phyloP scores from a whole-genome alignment of 768 basidiomycete genomes.

The Leccinum arenicola region DNA sequence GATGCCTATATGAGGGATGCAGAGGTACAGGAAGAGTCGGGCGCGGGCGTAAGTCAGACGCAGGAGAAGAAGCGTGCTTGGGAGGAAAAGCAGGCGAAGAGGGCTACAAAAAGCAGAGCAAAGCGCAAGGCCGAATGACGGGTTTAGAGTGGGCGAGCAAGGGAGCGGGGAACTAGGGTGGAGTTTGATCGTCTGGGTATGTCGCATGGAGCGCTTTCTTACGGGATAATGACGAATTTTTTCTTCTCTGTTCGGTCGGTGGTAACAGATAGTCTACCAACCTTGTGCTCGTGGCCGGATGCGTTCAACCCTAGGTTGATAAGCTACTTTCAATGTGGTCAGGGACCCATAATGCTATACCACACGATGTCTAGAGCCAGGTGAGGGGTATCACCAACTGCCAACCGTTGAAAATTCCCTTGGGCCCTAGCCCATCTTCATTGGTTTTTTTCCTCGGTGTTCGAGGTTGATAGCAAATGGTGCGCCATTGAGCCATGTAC shows the following conservation, averaged over 20 bases:
- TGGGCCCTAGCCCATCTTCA: neutral
- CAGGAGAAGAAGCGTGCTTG: conserved; percentile 62
- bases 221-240: neutral
- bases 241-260: neutral
- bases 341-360: neutral
- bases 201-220: conserved; percentile 3
- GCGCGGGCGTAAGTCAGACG: conserved; percentile 61
- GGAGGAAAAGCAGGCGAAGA: conserved; percentile 39
- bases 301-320: neutral
- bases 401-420: neutral
- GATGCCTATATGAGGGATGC: conserved; percentile 45
- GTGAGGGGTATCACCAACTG: neutral
- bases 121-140: conserved; percentile 23
- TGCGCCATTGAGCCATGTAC: neutral
- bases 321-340: neutral
- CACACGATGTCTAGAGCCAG: neutral
- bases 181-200: conserved; percentile 8
- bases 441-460: neutral
- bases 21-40: conserved; percentile 50
- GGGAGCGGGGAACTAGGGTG: neutral
- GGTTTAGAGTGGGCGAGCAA: neutral
- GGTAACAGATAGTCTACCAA: neutral
- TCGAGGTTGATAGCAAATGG: neutral
- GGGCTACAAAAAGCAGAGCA: conserved; percentile 34
- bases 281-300: neutral